Evolutionary conservation across 2,329 filamentous ascomycete species (phyloP).

Genomic region (Celoporthe dispersa): DNA sequence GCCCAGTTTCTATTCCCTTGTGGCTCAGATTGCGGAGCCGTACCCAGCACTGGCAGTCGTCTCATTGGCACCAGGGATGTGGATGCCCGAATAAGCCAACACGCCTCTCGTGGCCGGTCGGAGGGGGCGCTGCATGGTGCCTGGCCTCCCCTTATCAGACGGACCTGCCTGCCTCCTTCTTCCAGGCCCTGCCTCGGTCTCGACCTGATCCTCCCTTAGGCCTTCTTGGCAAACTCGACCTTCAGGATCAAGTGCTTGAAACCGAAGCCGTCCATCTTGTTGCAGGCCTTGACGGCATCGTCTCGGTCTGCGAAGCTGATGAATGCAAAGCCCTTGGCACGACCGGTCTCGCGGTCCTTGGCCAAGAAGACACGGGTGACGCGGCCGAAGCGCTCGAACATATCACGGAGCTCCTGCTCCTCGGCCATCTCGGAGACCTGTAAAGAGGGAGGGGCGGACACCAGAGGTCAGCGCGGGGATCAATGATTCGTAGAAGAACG

Average conservation of each 20-base stretch:
- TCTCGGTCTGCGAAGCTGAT: conserved; percentile 92
- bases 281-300: conserved; percentile 90
- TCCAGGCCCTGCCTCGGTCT: background rate
- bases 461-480: conserved; percentile 15
- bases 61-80: too few relatives aligned
- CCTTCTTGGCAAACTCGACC: conserved; percentile 87
- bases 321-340: conserved; percentile 98
- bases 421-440: conserved; percentile 97
- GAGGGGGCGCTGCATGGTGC: background rate
- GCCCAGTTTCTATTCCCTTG: background rate
- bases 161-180: background rate
- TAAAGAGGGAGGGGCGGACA: conserved; percentile 35
- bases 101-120: too few relatives aligned
- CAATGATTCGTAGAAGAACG: background rate
- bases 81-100: too few relatives aligned
- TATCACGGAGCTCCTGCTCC: conserved; percentile 91
- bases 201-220: conserved; percentile 39
- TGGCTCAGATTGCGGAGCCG: background rate
- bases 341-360: conserved; percentile 93
- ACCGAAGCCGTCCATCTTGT: conserved; percentile 96
- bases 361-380: conserved; percentile 97
- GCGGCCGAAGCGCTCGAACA: conserved; percentile 97
- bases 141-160: background rate
- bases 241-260: conserved; percentile 86
- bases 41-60: too few relatives aligned